Evolutionary conservation across 2,329 filamentous ascomycete species (phyloP).

Genomic region (Seiridium cupressi): DNA sequence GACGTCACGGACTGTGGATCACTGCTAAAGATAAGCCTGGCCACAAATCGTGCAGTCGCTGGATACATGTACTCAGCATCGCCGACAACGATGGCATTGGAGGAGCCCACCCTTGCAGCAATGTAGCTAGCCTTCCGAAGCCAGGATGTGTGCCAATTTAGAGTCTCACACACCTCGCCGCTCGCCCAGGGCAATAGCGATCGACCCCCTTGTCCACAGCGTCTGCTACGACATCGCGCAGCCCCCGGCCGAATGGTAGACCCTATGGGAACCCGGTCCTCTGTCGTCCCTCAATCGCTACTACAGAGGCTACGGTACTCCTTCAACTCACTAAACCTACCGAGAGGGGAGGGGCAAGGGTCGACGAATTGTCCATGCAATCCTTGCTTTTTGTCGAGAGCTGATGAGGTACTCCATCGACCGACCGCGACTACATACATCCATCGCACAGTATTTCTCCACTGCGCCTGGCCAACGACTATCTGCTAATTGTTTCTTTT

Average conservation of each 20-base stretch:
- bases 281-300: background rate
- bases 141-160: background rate
- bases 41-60: background rate
- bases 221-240: background rate
- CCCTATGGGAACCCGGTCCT: background rate
- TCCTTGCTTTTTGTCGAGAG: background rate
- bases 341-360: background rate
- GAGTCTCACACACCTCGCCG: background rate
- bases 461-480: background rate
- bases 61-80: background rate
- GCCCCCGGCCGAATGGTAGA: background rate
- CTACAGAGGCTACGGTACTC: background rate
- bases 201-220: background rate
- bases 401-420: background rate
- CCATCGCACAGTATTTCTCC: background rate
- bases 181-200: background rate
- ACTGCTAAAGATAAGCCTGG: background rate
- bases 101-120: background rate
- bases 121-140: background rate
- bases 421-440: background rate
- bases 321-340: background rate
- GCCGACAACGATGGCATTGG: background rate
- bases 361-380: background rate
- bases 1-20: too few species aligned
- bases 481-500: conserved; percentile 2